phyloP scores from a whole-genome alignment of 164 flowering plant species.

The Hamamelis virginiana region DNA sequence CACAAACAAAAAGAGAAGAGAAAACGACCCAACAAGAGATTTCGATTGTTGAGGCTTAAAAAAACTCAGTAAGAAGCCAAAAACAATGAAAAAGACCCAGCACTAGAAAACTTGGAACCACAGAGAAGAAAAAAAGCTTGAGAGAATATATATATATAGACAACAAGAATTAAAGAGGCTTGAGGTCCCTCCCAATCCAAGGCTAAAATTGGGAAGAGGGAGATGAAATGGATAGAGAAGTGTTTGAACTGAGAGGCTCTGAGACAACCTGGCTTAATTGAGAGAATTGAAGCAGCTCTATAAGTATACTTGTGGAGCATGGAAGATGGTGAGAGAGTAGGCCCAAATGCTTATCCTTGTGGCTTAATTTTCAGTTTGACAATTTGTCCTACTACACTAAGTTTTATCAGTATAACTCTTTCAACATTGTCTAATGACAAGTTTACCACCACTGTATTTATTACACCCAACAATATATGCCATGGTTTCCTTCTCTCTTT shows the following conservation, averaged over 20 bases:
- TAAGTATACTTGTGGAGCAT: constrained; percentile 14
- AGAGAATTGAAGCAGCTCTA: too few relatives aligned
- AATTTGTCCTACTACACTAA: too few relatives aligned
- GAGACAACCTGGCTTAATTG: constrained; percentile 7
- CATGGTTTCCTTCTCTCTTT: too few relatives aligned
- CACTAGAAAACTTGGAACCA: background rate
- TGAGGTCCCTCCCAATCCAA: background rate
- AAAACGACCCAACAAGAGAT: background rate
- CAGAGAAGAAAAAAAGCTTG: background rate
- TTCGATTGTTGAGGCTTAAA: too few relatives aligned
- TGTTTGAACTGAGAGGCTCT: background rate
- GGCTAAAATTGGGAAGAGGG: too few relatives aligned
- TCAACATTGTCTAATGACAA: too few relatives aligned
- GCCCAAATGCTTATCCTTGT: constrained; percentile 13
- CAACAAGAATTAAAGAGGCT: background rate
- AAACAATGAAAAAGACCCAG: constrained; percentile 8
- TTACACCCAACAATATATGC: too few relatives aligned
- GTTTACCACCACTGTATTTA: too few relatives aligned
- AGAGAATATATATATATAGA: background rate
- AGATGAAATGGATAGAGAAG: background rate
- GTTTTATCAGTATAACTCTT: too few relatives aligned
- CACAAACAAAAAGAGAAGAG: constrained; percentile 5
- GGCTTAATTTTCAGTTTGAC: background rate
- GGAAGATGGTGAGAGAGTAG: constrained; percentile 14
- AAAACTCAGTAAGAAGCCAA: background rate